A percentile compares a stretch with the other conserved stretches of the same genome.
Conservation (phyloP, 768 basidiomycete genomes). For the Saitozyma podzolica region DNA sequence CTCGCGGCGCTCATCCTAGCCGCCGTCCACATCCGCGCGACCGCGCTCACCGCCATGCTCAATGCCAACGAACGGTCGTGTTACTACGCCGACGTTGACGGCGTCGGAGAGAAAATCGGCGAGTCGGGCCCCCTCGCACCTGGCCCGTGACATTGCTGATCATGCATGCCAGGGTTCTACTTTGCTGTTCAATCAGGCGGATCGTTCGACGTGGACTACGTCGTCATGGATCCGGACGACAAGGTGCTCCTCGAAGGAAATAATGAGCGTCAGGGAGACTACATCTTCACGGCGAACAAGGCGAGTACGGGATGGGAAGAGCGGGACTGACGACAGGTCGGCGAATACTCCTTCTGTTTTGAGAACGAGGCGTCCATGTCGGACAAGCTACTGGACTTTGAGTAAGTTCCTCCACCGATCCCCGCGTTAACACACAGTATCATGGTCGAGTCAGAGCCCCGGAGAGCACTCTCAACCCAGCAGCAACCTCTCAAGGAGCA, state of each 20-base stretch:
- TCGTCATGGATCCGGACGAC: constrained; percentile 86
- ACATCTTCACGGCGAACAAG: constrained; percentile 89
- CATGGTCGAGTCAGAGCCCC: constrained; percentile 95
- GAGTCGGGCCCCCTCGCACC: constrained; percentile 63
- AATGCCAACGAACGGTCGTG: constrained; percentile 59
- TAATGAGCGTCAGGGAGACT: constrained; percentile 93
- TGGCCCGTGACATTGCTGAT: background rate
- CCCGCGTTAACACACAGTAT: constrained; percentile 69
- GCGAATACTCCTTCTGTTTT: constrained; percentile 77
- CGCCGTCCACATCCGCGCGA: constrained; percentile 20
- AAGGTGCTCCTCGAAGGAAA: constrained; percentile 82
- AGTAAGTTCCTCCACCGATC: constrained; percentile 54
- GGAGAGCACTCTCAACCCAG: constrained; percentile 83
- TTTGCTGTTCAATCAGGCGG: constrained; percentile 99
- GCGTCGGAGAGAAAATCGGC: constrained; percentile 66
- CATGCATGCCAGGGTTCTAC: constrained; percentile 68
- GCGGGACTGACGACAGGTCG: constrained; percentile 51
- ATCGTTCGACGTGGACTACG: constrained; percentile 92
- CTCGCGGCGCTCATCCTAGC: too few relatives aligned
- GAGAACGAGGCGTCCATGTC: constrained; percentile 96
- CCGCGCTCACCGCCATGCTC: constrained; percentile 51
- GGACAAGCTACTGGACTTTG: constrained; percentile 69
- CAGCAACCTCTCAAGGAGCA: constrained; percentile 79
- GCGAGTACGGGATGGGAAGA: constrained; percentile 12
- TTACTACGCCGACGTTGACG: constrained; percentile 93